Conservation (phyloP, 495 filamentous ascomycete species). For the Penicillium tannophilum region DNA sequence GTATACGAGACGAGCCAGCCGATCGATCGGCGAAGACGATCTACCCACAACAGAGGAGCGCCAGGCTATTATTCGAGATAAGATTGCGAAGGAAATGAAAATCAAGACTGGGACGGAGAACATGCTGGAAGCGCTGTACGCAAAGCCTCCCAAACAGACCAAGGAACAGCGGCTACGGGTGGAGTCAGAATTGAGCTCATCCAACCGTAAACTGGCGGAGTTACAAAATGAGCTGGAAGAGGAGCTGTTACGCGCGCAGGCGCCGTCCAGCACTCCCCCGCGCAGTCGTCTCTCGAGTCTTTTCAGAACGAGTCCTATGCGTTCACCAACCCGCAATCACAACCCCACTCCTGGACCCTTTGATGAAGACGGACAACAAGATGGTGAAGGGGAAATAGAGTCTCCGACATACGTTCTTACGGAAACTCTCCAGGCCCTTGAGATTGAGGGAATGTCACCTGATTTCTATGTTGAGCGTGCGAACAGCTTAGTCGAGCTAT, state of each 20-base stretch:
- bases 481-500: constrained; percentile 88
- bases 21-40: constrained; percentile 64
- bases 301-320: constrained; percentile 64
- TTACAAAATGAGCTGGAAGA: constrained; percentile 78
- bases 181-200: constrained; percentile 86
- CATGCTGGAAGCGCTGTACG: constrained; percentile 86
- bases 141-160: constrained; percentile 94
- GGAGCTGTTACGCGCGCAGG: constrained; percentile 61
- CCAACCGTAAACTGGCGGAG: constrained; percentile 87
- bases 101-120: constrained; percentile 98
- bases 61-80: constrained; percentile 72
- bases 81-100: constrained; percentile 90
- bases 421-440: constrained; percentile 84
- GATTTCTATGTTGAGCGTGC: constrained; percentile 94
- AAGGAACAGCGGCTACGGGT: constrained; percentile 87
- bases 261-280: constrained; percentile 65
- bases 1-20: constrained; percentile 55
- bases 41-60: constrained; percentile 68
- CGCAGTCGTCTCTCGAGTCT: constrained; percentile 68
- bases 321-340: constrained; percentile 63
- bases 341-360: constrained; percentile 28
- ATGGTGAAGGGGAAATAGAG: constrained; percentile 69
- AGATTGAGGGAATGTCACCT: constrained; percentile 80
- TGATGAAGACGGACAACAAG: constrained; percentile 45
- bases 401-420: constrained; percentile 88